Conservation (phyloP, 2,329 filamentous ascomycete genomes). For the Penicillium frequentans region DNA sequence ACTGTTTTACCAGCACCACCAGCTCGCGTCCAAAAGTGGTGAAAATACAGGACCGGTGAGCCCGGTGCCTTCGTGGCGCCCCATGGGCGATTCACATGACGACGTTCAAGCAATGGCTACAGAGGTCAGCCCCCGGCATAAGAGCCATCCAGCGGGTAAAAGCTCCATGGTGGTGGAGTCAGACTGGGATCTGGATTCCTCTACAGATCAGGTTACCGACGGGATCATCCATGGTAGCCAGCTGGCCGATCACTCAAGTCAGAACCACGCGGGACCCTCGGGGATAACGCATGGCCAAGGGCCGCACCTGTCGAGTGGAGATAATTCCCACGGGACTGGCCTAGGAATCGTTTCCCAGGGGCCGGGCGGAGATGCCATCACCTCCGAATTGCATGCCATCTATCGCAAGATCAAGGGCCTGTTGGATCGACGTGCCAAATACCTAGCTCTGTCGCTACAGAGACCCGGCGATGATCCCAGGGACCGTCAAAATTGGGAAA, state of each 20-base stretch:
- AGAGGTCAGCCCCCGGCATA: constrained; percentile 3
- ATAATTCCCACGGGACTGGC: constrained; percentile 59
- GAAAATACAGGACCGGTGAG: constrained; percentile 40
- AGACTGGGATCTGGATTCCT: constrained; percentile 10
- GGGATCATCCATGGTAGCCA: constrained; percentile 20
- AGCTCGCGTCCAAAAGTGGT: constrained; percentile 57
- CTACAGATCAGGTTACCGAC: constrained; percentile 6
- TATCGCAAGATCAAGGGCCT: constrained; percentile 89
- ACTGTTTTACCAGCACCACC: constrained; percentile 90
- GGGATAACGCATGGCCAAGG: constrained; percentile 57
- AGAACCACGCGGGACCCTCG: constrained; percentile 53
- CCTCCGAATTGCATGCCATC: constrained; percentile 78
- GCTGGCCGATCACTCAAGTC: constrained; percentile 47
- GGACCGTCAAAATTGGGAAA: constrained; percentile 76
- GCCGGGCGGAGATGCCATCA: constrained; percentile 76
- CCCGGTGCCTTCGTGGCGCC: constrained; percentile 24
- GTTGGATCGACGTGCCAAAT: constrained; percentile 84
- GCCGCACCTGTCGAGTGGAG: constrained; percentile 51
- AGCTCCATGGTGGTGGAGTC: constrained; percentile 13
- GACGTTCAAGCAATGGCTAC: neutral
- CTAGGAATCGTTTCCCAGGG: constrained; percentile 60
- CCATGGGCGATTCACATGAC: constrained; percentile 9
- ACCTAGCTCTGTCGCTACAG: constrained; percentile 82
- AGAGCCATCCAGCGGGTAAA: constrained; percentile 1
- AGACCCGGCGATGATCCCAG: constrained; percentile 82